These are phyloP conservation scores for Globisporangium iwayamae DNA, from an alignment of 352 stramenopile genomes.

Conservation along the genomic window DNA sequence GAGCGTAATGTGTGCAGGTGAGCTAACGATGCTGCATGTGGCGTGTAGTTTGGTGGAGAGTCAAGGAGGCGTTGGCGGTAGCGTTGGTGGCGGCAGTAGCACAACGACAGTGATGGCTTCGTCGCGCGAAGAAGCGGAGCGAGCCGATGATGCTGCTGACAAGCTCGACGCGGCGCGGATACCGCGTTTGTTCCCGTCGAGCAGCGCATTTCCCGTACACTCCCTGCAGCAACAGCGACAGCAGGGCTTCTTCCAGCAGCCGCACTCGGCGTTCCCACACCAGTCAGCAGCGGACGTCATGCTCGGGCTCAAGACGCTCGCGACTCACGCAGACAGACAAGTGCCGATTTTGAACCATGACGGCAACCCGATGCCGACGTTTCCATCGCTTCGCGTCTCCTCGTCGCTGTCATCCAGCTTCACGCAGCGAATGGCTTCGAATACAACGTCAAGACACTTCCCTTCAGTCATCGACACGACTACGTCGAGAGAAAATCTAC, in stretches of 20 bases:
- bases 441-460: neutral
- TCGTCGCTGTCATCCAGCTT: constrained; percentile 15
- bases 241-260: constrained; percentile 6
- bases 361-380: constrained; percentile 7
- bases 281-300: constrained; percentile 24
- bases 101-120: neutral
- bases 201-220: constrained; percentile 12
- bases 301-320: constrained; percentile 33
- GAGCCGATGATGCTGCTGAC: neutral
- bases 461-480: constrained; percentile 5
- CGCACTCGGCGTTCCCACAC: constrained; percentile 12
- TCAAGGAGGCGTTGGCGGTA: neutral
- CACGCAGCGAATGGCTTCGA: neutral
- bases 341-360: constrained; percentile 13
- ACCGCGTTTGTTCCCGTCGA: constrained; percentile 21
- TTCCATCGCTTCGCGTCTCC: constrained; percentile 13
- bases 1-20: neutral
- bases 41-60: constrained; percentile 32
- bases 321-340: constrained; percentile 22
- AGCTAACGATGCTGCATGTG: constrained; percentile 31
- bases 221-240: constrained; percentile 4
- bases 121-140: neutral
- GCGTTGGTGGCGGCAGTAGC: too few species aligned
- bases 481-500: neutral
- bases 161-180: constrained; percentile 20